Base-by-base conservation (phyloP, 139 green algal genomes). In the Coelastrella sp. region DNA sequence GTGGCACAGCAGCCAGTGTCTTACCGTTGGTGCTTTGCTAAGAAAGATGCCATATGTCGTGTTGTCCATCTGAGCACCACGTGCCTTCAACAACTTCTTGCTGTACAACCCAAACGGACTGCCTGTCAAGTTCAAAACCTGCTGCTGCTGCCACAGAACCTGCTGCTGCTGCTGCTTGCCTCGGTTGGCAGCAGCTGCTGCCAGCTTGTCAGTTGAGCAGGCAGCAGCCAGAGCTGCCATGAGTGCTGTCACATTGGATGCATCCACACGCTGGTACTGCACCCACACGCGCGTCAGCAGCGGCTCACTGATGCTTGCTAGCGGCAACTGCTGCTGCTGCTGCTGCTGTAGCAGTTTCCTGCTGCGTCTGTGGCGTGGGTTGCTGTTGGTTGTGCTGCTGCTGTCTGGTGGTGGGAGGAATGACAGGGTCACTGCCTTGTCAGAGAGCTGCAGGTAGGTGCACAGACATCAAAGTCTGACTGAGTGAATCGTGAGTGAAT, bases 151-250 rank as follows among this genome's bases (percentile, higher is more conserved):
- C 74, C 74, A 32, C 11, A 71, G n/a, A 57, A 11, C 5, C n/a
- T 58, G 74, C n/a, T 80, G 74, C 74, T 80, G 74, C 74, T 57
- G 74, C 74, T 80, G 74, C 54, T 22, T 58, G 74, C 19, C 74
- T 22, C n/a, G 17, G 74, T 11, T n/a, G 56, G 32, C 32, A n/a
- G 47, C 74, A 80, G 32, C 20, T 57, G 32, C 76, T 76, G 68
- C 68, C 8, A 13, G 5, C 47, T 59, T 32, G 47, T 17, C 47
- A 8, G 74, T 65, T 20, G 32, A 61, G 47, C 16, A 83, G 4
- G 47, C 76, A 65, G 16, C 54, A 19, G 54, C 47, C 76, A 83
- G 76, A 8, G 68, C 68, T 32, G 68, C 68, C 76, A 65, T 32
- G 32, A 83, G 76, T 60, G 76, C 47, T 20, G 76, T 65, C 47